phyloP scores from a whole-genome alignment of 148 eudicot species.

The Chenopodium quinoa region DNA sequence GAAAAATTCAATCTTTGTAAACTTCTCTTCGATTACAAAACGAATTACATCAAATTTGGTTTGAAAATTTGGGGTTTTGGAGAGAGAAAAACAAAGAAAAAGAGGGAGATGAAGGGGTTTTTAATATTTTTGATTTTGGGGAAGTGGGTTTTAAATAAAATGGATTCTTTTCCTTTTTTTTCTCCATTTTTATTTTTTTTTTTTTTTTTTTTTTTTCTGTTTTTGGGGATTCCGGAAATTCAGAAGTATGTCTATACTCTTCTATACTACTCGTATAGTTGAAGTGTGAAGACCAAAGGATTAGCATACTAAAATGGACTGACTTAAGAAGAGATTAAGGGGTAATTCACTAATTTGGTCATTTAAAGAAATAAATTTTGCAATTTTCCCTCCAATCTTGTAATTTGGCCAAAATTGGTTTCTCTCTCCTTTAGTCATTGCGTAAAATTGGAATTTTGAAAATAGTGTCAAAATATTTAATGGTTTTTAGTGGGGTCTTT shows the following conservation, averaged over 20 bases:
- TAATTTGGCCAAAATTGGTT: constrained; percentile 19
- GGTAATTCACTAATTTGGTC: constrained; percentile 17
- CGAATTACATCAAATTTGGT: background rate
- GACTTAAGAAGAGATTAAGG: background rate
- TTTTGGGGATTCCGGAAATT: constrained; percentile 14
- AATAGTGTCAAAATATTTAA: constrained; percentile 13
- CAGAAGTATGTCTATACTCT: constrained; percentile 6
- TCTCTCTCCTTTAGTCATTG: background rate
- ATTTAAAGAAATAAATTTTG: constrained; percentile 2
- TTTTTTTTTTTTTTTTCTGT: background rate
- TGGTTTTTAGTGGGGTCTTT: constrained; percentile 15
- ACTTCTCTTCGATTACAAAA: background rate
- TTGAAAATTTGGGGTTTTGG: constrained; percentile 9
- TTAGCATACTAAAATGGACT: background rate
- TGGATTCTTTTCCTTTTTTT: constrained; percentile 7
- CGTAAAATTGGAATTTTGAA: constrained; percentile 12
- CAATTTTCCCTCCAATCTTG: constrained; percentile 35
- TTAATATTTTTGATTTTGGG: constrained; percentile 17
- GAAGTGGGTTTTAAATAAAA: constrained; percentile 16
- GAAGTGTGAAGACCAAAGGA: background rate
- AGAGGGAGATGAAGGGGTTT: constrained; percentile 6
- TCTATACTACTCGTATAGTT: background rate
- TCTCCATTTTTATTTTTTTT: background rate
- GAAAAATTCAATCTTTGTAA: constrained; percentile 12
- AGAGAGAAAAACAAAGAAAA: constrained; percentile 1